Evolutionary conservation across 352 stramenopile genomes (phyloP), one percentile per base, ranked within the genome.

Genomic region (Phytophthora pistaciae): DNA sequence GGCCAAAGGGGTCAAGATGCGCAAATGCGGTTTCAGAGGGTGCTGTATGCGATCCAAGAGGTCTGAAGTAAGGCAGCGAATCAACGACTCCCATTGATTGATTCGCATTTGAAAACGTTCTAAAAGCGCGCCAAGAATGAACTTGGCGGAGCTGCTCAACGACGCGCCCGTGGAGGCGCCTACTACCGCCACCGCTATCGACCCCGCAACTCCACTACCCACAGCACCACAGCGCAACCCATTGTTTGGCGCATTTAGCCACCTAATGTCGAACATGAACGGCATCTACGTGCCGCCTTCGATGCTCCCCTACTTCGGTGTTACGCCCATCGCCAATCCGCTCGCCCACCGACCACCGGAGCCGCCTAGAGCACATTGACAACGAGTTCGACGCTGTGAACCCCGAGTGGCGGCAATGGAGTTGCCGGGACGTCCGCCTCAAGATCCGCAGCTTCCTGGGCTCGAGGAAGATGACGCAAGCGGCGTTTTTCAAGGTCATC

Each of bases 381-480:
- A 21, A 21, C 42, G 42, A 49, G 14, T 49, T 49, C 7, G 18
- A 49, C 18, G 42, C 42, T 49, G 42, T 49, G 14, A 21, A n/a
- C 14, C 42, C 42, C 5, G 42, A 49, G 42, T 49, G 42, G 42
- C 16, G 42, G 14, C 14, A 20, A 6, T 49, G 42, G 42, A 49
- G n/a, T 18, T 49, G 42, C 18, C 42, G 42, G 18, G 42, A 49
- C 7, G n/a, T 49, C 42, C 42, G 42, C 7, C 42, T 49, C 42
- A 49, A 49, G 16, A 49, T 49, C 18, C 42, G 42, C 42, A 21
- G 4, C 8, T 49, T 49, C 8, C 42, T 88, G 20, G 70, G 69
- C 16, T 56, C 64, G 23, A 88, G 80, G 54, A 75, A 69, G 48
- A 79, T 88, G 72, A 88, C 78, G 21, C 75, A 84, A 68, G 75